A percentile compares a stretch with the other conserved stretches of the same genome.
These are phyloP conservation scores for Rhynchospora breviuscula DNA, from an alignment of 176 grass and related monocot genomes.

Conservation along the genomic window DNA sequence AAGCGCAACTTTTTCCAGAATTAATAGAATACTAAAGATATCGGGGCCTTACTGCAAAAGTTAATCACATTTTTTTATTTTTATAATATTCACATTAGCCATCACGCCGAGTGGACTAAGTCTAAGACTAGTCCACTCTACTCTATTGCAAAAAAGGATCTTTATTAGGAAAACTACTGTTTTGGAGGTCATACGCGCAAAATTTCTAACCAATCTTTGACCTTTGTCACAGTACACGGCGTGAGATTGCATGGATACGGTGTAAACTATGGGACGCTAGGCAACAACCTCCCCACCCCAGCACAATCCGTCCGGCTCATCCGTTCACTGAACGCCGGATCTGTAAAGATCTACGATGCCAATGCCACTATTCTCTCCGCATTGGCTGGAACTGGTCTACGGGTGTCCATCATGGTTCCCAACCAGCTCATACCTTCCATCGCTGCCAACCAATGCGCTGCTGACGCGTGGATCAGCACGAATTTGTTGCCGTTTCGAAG, in stretches of 20 bases:
- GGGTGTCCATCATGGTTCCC: constrained; percentile 90
- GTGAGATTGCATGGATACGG: constrained; percentile 38
- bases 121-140: no score
- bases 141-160: not conserved
- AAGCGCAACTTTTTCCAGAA: not conserved
- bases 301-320: constrained; percentile 47
- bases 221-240: constrained; percentile 15
- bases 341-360: constrained; percentile 90
- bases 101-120: no score
- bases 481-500: constrained; percentile 54
- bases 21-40: not conserved
- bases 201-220: not conserved
- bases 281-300: constrained; percentile 56
- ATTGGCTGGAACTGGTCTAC: constrained; percentile 43
- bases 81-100: not conserved
- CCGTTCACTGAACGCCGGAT: constrained; percentile 38
- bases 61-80: not conserved
- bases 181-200: not conserved
- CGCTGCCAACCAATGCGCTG: constrained; percentile 42
- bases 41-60: not conserved
- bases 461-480: constrained; percentile 53
- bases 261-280: constrained; percentile 82
- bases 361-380: constrained; percentile 59
- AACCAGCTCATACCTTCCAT: constrained; percentile 60
- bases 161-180: not conserved